These are phyloP conservation scores for Sicyos baderoa DNA, from an alignment of 306 rosid species.

Conservation along the genomic window DNA sequence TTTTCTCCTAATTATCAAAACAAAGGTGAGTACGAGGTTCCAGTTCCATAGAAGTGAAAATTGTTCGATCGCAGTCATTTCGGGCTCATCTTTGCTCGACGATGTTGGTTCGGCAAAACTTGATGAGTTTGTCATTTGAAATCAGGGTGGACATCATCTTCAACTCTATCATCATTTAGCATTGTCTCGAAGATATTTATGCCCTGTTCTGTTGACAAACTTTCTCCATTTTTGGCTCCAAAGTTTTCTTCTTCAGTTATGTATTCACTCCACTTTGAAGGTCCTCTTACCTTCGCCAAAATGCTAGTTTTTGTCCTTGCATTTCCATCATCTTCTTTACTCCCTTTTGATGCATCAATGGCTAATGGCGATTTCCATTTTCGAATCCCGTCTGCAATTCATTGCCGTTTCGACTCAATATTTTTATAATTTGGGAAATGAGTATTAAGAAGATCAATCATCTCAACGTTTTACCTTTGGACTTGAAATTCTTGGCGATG, in stretches of 20 bases:
- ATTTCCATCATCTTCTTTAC: constrained; percentile 17
- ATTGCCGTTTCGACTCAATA: not conserved
- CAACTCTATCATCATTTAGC: constrained; percentile 47
- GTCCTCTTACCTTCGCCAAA: constrained; percentile 16
- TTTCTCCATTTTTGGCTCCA: not conserved
- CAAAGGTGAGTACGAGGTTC: not conserved
- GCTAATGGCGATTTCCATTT: constrained; percentile 13
- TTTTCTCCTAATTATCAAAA: no score
- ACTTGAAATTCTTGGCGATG: not conserved
- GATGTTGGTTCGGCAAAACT: no score
- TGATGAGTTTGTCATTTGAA: constrained; percentile 32
- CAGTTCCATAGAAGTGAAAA: no score
- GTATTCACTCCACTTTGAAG: constrained; percentile 66
- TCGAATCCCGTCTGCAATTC: constrained; percentile 25
- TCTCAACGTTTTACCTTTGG: constrained; percentile 31
- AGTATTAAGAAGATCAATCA: not conserved
- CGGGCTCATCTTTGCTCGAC: not conserved
- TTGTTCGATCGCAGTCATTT: not conserved
- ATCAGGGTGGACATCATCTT: constrained; percentile 77
- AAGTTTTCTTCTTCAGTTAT: constrained; percentile 30
- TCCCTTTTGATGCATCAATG: constrained; percentile 20
- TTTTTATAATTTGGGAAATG: not conserved
- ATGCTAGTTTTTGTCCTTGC: not conserved
- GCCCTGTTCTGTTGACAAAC: constrained; percentile 10
- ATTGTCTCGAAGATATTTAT: constrained; percentile 23